phyloP scores from a whole-genome alignment of 345 rosid species.

The Acer yangbiense region DNA sequence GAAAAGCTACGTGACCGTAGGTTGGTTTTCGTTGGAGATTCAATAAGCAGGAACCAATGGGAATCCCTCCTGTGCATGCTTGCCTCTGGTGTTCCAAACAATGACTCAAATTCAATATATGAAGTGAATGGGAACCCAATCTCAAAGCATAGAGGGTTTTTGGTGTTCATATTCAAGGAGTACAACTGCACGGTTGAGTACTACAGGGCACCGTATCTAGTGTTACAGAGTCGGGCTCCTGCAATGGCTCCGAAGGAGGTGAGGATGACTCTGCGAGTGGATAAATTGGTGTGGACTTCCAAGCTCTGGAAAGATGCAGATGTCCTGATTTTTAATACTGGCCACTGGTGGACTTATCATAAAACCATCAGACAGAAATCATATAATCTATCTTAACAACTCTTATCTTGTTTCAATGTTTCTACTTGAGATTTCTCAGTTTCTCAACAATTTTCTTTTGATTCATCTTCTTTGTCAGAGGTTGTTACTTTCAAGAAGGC shows the following conservation, averaged over 20 bases:
- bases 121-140: slow-evolving; percentile 76
- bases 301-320: slow-evolving; percentile 69
- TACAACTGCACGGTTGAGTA: slow-evolving; percentile 83
- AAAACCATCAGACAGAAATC: slow-evolving; percentile 64
- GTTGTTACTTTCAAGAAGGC: slow-evolving; percentile 70
- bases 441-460: too few species aligned
- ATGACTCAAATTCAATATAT: slow-evolving; percentile 44
- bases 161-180: slow-evolving; percentile 67
- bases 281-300: slow-evolving; percentile 62
- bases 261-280: slow-evolving; percentile 59
- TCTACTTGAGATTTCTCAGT: too few species aligned
- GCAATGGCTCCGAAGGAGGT: slow-evolving; percentile 48
- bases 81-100: slow-evolving; percentile 53
- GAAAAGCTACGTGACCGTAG: slow-evolving; percentile 59
- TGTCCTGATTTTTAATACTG: slow-evolving; percentile 67
- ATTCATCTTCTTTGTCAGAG: slow-evolving; percentile 36
- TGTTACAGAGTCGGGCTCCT: slow-evolving; percentile 64
- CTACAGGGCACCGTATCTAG: slow-evolving; percentile 72
- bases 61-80: slow-evolving; percentile 88
- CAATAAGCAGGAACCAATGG: slow-evolving; percentile 89
- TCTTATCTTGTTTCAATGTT: too few species aligned
- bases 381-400: too few species aligned
- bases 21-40: slow-evolving; percentile 79
- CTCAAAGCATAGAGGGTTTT: slow-evolving; percentile 76
- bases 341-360: slow-evolving; percentile 85